phyloP scores from a whole-genome alignment of 2,329 filamentous ascomycete species.

The Ustulina deusta region DNA sequence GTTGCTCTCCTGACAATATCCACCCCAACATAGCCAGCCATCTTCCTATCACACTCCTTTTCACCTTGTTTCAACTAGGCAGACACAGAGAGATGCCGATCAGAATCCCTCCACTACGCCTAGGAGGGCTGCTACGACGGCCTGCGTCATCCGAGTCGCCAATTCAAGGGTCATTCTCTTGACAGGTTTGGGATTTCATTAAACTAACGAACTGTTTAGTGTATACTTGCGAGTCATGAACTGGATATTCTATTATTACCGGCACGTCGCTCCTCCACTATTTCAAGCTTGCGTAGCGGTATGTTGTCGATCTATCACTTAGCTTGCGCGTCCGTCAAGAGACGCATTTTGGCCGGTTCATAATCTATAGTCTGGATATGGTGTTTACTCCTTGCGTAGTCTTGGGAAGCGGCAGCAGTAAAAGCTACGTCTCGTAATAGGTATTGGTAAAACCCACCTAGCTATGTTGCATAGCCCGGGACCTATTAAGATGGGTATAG shows the following conservation, averaged over 20 bases:
- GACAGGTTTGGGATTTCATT: not conserved
- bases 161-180: not conserved
- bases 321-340: not conserved
- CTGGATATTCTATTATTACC: not conserved
- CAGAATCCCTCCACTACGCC: not conserved
- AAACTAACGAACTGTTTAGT: not conserved
- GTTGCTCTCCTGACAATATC: slow-evolving; percentile 1
- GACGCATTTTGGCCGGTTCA: not conserved
- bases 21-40: not conserved
- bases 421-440: not conserved
- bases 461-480: not conserved
- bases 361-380: too few relatives aligned
- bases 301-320: not conserved
- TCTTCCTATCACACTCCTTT: not conserved
- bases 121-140: not conserved
- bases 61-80: slow-evolving; percentile 7
- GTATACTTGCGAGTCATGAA: slow-evolving; percentile 2
- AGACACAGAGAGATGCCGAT: slow-evolving; percentile 4
- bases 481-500: too few relatives aligned
- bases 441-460: not conserved
- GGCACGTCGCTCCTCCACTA: not conserved
- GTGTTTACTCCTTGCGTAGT: not conserved
- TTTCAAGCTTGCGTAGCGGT: not conserved
- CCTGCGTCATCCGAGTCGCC: slow-evolving; percentile 4
- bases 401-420: not conserved